Base-by-base conservation (phyloP, 495 filamentous ascomycete genomes). In the Xylaria telfairii region DNA sequence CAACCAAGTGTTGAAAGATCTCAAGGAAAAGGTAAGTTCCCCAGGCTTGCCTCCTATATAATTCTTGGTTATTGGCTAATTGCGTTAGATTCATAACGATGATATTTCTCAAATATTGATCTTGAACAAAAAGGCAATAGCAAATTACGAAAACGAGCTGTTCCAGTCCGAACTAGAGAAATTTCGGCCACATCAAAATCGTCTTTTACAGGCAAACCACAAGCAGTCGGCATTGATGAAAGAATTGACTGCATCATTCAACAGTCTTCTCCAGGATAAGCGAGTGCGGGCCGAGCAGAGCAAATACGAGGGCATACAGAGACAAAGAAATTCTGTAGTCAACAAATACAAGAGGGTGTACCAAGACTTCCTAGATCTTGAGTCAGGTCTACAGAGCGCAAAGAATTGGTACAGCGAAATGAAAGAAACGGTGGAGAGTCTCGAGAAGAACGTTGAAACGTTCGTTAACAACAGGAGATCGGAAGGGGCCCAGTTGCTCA, bases 51-150 rank as follows among this genome's bases (percentile, higher is more conserved):
- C 41, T n/a, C 7, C 15, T 6, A 28, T 42, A 39, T 42, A 54
- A 7, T 8, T n/a, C 65, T 37, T 26, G 17, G 37, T 63, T 24
- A 19, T 51, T 61, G 42, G 68, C 80, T 71, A 49, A 15, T 19
- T 26, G 26, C 28, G 15, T 32, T 68, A 99, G 95, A 91, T 95
- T 59, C 96, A 96, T 81, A 92, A 90, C 75, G 96, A 99, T 74
- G 96, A 99, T 76, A 98, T 98, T 72, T 97, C 95, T 15, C 95
- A 96, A 75, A 94, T 98, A 30, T 82, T 98, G 73, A 98, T 99
- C 59, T 85, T 99, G 46, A 99, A 99, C 85, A 97, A 98, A 76
- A 98, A 98, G 76, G 90, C 93, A 2, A 93, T 98, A 71, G 85
- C 93, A 41, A 93, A 91, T 76, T 94, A 93, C 75, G 96, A 98